Evolutionary conservation across 1,284 basidiomycete genomes (phyloP), one percentile per base, ranked within the genome.

Genomic region (Ceratobasidium sp.): DNA sequence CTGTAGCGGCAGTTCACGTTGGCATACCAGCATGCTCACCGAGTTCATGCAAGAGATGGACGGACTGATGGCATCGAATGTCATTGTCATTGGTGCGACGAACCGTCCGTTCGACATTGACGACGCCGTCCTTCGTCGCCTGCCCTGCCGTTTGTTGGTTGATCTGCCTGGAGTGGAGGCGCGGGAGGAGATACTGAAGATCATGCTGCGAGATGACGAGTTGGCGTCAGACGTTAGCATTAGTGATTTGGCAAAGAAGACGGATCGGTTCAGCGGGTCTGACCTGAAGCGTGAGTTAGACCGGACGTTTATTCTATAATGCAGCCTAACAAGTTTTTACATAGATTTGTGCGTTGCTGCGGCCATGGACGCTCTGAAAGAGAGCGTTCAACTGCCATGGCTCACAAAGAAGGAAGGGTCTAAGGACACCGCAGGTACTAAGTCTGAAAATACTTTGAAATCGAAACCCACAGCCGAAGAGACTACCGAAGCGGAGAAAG

Each of bases 1-100:
- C 95, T 77, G 91, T 91, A 75, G 94, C 94, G 7, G 28, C 11
- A 51, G 8, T 91, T 94, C 79, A 92, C 74, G 53, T 90, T 92
- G 83, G 96, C 93, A 45, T 96, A 95, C 84, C 78, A 91, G 92
- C 39, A 90, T 94, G 74, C 91, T 96, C 81, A 94, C 94, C 23
- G 96, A 98, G 83, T 97, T 99, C 83, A 98, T 99, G 97, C 96
- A 98, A 82, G 96, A 98, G 83, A 98, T 99, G 96, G 97, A 99
- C 81, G 97, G 97, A 1, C 85, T 97, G 76, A 94, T 90, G 81
- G 89, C 92, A 6, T 92, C 90, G 39, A 92, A 90, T 78, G 91
- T 98, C 68, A 92, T 98, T 66, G 93, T 99, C 60, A 96, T 99
- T 77, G 97, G 97, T 42, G 97, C 97, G 2, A 98, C 97, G 0